A percentile compares a stretch with the other conserved stretches of the same genome.
Conservation (phyloP, 2,329 filamentous ascomycete species). For the Arachnomyces sp. region DNA sequence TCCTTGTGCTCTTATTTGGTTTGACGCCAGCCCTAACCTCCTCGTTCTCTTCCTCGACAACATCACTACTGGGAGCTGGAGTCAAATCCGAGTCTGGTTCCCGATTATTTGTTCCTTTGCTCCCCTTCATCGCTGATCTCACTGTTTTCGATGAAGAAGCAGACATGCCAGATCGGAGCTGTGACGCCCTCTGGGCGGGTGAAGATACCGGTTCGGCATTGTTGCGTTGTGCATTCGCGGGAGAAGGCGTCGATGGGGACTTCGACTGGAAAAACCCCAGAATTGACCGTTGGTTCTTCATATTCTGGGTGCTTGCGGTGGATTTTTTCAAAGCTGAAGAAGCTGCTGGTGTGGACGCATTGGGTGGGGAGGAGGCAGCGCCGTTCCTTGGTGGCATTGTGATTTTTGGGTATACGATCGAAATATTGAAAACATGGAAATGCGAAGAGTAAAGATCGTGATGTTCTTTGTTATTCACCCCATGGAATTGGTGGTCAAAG, state of each 20-base stretch:
- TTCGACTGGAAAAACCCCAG: slow-evolving; percentile 66
- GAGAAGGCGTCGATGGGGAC: slow-evolving; percentile 36
- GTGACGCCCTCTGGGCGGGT: slow-evolving; percentile 26
- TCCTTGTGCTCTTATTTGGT: slow-evolving; percentile 19
- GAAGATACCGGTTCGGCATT: slow-evolving; percentile 29
- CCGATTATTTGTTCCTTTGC: neutral
- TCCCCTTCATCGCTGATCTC: slow-evolving; percentile 1
- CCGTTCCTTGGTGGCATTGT: slow-evolving; percentile 32
- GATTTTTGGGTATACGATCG: slow-evolving; percentile 1
- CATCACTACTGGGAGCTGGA: slow-evolving; percentile 74
- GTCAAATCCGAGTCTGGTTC: slow-evolving; percentile 43
- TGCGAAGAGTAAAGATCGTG: neutral
- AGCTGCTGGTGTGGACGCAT: slow-evolving; percentile 26
- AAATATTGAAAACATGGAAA: neutral
- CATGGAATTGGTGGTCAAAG: slow-evolving; percentile 1
- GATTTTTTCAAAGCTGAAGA: slow-evolving; percentile 31
- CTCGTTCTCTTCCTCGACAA: slow-evolving; percentile 59
- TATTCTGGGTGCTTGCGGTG: slow-evolving; percentile 34
- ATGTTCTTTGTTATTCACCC: neutral
- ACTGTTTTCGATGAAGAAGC: neutral
- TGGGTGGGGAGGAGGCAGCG: slow-evolving; percentile 25
- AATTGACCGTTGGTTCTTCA: slow-evolving; percentile 62
- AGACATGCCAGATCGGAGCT: slow-evolving; percentile 7
- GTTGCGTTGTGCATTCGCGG: slow-evolving; percentile 17
- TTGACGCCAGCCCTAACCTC: slow-evolving; percentile 31